Conservation (phyloP, 225 moss, liverwort and hornwort species). For the Neckera pumila region DNA sequence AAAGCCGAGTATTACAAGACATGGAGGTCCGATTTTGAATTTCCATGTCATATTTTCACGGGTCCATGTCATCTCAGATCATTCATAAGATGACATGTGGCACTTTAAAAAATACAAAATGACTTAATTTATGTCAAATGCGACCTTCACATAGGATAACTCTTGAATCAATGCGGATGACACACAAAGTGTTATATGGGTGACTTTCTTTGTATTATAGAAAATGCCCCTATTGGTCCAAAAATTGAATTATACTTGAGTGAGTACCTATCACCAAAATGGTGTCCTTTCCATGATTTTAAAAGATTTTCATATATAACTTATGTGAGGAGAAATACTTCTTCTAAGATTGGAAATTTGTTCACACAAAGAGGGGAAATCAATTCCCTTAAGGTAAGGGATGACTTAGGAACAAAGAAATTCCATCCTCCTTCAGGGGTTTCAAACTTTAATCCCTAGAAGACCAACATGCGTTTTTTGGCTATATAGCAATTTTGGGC, state of each 20-base stretch:
- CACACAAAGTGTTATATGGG: background rate
- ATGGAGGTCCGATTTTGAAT: too few species aligned
- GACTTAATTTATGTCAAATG: background rate
- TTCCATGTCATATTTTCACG: too few species aligned
- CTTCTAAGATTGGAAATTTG: rapidly evolving
- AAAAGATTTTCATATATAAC: background rate
- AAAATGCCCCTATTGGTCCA: background rate
- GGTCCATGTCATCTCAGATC: too few species aligned
- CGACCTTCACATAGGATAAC: background rate
- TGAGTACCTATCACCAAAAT: background rate
- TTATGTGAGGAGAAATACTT: background rate
- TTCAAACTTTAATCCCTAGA: background rate
- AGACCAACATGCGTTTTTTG: too few species aligned
- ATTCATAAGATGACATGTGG: too few species aligned
- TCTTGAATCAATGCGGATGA: rapidly evolving
- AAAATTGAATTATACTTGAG: background rate
- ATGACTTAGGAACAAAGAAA: background rate
- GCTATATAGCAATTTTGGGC: too few species aligned
- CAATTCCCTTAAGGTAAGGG: background rate
- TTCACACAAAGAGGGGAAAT: too few species aligned
- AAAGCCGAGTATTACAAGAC: background rate
- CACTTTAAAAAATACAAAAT: too few species aligned
- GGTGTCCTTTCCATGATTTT: rapidly evolving
- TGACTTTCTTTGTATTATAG: background rate
- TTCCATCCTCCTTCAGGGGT: rapidly evolving